Evolutionary conservation across 2,329 filamentous ascomycete species (phyloP), one percentile per base, ranked within the genome.

Genomic region (Diplodia mutila): DNA sequence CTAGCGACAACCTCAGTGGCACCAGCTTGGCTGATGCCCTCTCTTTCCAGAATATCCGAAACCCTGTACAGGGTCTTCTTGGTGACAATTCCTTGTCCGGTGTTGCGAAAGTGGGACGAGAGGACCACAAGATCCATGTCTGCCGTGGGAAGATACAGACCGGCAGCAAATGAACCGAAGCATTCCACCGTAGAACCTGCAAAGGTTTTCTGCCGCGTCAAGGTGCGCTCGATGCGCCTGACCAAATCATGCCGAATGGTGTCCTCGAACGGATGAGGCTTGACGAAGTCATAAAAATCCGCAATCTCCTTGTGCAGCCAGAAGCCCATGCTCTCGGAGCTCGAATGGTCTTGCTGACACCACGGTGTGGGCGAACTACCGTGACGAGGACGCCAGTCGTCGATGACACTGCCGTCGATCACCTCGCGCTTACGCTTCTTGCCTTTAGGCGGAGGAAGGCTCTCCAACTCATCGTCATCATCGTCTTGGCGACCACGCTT

Each of bases 121-220:
- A 94, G 87, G 64, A 95, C 86, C 2, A 97, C 95, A 57, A 99
- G 84, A 76, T 99, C 95, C 89, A 99, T 97, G 76, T 99, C 95
- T 18, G 92, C 93, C 1, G 91, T 89, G 7, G 90, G 90, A 11
- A 92, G 82, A 75, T 91, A 92, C 7, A 87, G 74, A 9, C 91
- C 93, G 3, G 93, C 93, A 72, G 93, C 94, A 79, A 94, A 99
- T 0, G 95, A 98, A n/a, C 95, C 95, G 76, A 99, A 99, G 11
- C 90, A 85, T 39, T 86, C 83, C 8, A 97, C 82, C 59, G 89
- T 84, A 12, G 89, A 87, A 55, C 87, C 86, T 14, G 82, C 79
- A 72, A 88, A 90, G 59, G 82, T 81, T 16, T 77, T 82, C 68
- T 83, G 42, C 42, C 42, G 42, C 18, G 42, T 37, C 23, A 51